Evolutionary conservation across 192 early-diverging fungal genomes (phyloP), one percentile per base, ranked within the genome.

Genomic region (Coemansia aciculifera): DNA sequence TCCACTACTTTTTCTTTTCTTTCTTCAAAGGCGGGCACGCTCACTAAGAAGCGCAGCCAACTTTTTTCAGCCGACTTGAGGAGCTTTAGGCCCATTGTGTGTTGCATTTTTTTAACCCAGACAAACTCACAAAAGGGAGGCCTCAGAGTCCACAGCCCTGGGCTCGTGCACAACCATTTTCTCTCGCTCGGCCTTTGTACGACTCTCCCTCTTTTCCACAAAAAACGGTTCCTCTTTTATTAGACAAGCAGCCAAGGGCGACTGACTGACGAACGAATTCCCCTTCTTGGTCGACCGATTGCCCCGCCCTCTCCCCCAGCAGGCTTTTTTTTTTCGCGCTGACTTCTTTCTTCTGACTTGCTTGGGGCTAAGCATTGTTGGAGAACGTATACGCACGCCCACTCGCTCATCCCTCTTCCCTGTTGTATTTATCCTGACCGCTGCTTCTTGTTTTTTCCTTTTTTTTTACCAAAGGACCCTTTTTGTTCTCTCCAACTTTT

Each of bases 331-430:
- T 59, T 60, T 77, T 81, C 62, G 59, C 52, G 62, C 69, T 83
- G 62, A 65, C 67, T 72, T 77, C 72, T 59, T 74, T 79, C 68
- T 73, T 73, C 67, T 54, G 38, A 60, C 62, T 84, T 78, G 37
- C 77, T 67, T 84, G 77, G 62, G 27, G 64, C 77, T 75, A 51
- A 62, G 66, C 83, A 75, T 59, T 72, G 67, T 48, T 71, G 62
- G 43, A 44, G 56, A 46, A 59, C 37, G 19, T 57, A 64, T 62
- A 37, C 64, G 62, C 49, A 65, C 78, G 39, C 71, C 75, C 40
- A 70, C 75, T 56, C 69, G 78, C 17, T 65, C 71, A 32, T 68
- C 68, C 42, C 57, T 65, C 59, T 72, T 71, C 54, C 39, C 57
- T 62, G 59, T 48, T 44, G 46, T 65, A 63, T 37, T 61, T 60